Evolutionary conservation across 129 eudicot species (phyloP).

Genomic region (Artemisia tridentata): DNA sequence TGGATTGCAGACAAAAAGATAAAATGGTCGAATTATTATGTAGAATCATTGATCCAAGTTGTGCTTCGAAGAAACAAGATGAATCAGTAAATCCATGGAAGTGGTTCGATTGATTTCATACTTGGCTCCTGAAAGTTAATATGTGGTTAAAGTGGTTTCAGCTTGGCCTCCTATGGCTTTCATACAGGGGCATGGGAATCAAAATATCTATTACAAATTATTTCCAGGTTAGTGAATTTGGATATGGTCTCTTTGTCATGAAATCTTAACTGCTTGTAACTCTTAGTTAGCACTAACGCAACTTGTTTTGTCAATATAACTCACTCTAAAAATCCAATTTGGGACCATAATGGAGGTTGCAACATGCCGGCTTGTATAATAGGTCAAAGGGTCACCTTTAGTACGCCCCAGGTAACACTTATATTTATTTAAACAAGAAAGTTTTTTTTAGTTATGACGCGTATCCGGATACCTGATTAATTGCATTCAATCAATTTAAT

Average conservation of each 20-base stretch:
- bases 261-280: neutral
- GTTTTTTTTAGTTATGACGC: neutral
- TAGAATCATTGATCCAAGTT: slow-evolving; percentile 6
- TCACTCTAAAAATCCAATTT: neutral
- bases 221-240: slow-evolving; percentile 17
- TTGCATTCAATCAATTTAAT: neutral
- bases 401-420: neutral
- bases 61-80: slow-evolving; percentile 6
- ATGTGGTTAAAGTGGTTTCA: slow-evolving; percentile 6
- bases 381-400: neutral
- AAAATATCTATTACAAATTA: slow-evolving; percentile 10
- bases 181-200: slow-evolving; percentile 3
- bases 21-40: slow-evolving; percentile 7
- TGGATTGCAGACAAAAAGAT: slow-evolving; percentile 78
- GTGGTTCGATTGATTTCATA: neutral
- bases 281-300: slow-evolving; percentile 1
- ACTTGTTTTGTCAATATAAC: neutral
- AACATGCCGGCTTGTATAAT: neutral
- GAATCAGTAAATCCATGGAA: slow-evolving; percentile 1
- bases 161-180: neutral
- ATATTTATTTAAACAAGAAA: neutral
- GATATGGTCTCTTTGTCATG: slow-evolving; percentile 7
- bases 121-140: neutral
- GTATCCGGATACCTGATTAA: neutral
- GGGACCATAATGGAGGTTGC: neutral